These are phyloP conservation scores for Talaromyces ruber DNA, from an alignment of 495 filamentous ascomycete genomes.

Conservation along the genomic window DNA sequence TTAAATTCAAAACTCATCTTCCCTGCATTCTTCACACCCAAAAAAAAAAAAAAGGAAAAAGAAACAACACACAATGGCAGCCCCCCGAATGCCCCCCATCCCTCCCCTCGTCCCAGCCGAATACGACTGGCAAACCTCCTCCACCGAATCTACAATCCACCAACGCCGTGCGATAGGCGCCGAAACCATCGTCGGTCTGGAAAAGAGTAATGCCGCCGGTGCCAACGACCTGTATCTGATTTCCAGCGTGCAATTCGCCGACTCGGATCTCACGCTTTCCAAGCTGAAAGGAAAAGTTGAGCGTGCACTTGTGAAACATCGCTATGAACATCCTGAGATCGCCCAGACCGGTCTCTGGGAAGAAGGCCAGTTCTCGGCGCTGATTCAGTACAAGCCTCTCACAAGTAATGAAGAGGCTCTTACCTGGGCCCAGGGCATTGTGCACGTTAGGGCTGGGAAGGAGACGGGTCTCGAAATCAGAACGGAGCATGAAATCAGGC, in stretches of 20 bases:
- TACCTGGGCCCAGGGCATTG: neutral
- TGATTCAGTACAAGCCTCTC: neutral
- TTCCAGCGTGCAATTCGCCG: neutral
- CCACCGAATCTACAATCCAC: neutral
- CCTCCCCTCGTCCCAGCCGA: neutral
- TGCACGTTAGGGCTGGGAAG: neutral
- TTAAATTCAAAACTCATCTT: neutral
- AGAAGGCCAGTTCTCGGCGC: neutral
- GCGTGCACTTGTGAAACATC: neutral
- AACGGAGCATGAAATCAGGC: neutral
- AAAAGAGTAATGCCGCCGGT: neutral
- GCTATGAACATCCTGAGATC: constrained; percentile 2
- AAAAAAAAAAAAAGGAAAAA: too few species aligned
- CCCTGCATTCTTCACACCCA: neutral
- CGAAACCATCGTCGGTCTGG: neutral
- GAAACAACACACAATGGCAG: neutral
- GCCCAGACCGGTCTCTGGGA: neutral
- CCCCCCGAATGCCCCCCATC: neutral
- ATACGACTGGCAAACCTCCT: neutral
- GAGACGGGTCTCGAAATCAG: neutral
- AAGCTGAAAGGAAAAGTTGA: neutral
- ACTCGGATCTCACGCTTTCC: neutral
- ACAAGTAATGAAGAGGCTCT: neutral
- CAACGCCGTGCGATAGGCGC: neutral
- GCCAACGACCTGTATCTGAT: neutral